These are phyloP conservation scores for Spathaspora arborariae DNA, from an alignment of 805 yeast species.

Conservation along the genomic window DNA sequence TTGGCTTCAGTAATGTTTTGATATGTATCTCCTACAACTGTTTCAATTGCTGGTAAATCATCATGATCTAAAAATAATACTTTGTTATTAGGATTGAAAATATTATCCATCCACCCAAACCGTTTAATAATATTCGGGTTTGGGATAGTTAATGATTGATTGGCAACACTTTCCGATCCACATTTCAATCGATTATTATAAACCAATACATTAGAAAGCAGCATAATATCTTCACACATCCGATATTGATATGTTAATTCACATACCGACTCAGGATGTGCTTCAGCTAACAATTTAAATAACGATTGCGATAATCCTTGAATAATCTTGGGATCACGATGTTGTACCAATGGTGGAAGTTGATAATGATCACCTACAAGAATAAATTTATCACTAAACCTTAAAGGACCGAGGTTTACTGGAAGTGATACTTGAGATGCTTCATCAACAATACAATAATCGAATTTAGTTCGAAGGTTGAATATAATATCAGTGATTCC, in stretches of 20 bases:
- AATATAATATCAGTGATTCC: slow-evolving; percentile 68
- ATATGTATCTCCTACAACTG: slow-evolving; percentile 57
- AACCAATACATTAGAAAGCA: slow-evolving; percentile 71
- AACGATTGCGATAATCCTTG: slow-evolving; percentile 69
- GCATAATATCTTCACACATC: slow-evolving; percentile 89
- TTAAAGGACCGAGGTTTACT: slow-evolving; percentile 80
- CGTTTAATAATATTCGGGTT: slow-evolving; percentile 20
- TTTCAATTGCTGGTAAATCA: slow-evolving; percentile 48
- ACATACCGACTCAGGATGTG: slow-evolving; percentile 69
- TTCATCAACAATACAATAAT: slow-evolving; percentile 92
- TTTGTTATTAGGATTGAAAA: slow-evolving; percentile 50
- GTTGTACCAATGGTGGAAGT: slow-evolving; percentile 79
- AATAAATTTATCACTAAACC: slow-evolving; percentile 73
- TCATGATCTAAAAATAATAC: slow-evolving; percentile 86
- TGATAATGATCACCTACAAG: slow-evolving; percentile 97
- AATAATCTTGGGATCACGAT: slow-evolving; percentile 57
- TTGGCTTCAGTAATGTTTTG: slow-evolving; percentile 73
- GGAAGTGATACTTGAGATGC: slow-evolving; percentile 96
- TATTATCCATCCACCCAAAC: slow-evolving; percentile 51
- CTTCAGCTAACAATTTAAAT: slow-evolving; percentile 69
- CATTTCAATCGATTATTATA: slow-evolving; percentile 75
- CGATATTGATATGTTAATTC: slow-evolving; percentile 83
- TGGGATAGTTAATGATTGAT: slow-evolving; percentile 52
- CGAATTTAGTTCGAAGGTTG: slow-evolving; percentile 55
- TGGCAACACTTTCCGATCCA: slow-evolving; percentile 63